Percentiles rank a stretch among this genome's conserved stretches.
phyloP scores from a whole-genome alignment of 345 rosid genomes.

The Moricandia arvensis region DNA sequence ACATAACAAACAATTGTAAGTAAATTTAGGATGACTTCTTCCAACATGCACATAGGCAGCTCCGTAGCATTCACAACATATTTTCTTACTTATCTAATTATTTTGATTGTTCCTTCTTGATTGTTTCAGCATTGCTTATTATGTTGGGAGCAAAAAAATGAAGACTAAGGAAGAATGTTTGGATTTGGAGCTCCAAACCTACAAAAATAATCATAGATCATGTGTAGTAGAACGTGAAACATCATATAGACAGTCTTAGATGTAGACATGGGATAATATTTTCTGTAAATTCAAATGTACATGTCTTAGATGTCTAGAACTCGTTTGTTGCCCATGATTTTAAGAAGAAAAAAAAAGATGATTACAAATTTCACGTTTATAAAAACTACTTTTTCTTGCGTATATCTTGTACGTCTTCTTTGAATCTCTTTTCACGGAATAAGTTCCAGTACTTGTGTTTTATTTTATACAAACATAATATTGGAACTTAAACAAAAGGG shows the following conservation, averaged over 20 bases:
- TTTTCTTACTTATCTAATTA: background rate
- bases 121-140: background rate
- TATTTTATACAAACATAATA: too few relatives aligned
- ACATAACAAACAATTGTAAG: background rate
- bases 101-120: background rate
- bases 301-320: background rate
- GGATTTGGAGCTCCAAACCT: constrained; percentile 15
- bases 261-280: too few relatives aligned
- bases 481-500: too few relatives aligned
- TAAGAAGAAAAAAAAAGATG: background rate
- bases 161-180: constrained; percentile 12
- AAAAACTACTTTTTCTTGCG: too few relatives aligned
- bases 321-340: constrained; percentile 7
- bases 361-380: constrained; percentile 9
- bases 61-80: background rate
- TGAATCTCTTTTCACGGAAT: background rate
- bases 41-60: background rate
- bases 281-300: background rate
- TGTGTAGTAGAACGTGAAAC: constrained; percentile 31
- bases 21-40: background rate
- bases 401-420: constrained; percentile 27
- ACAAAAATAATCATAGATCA: constrained; percentile 26
- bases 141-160: background rate
- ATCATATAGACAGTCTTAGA: constrained; percentile 18
- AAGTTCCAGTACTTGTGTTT: background rate